Evolutionary conservation across 495 filamentous ascomycete genomes (phyloP).

Genomic region (Thermothielavioides terrestris): DNA sequence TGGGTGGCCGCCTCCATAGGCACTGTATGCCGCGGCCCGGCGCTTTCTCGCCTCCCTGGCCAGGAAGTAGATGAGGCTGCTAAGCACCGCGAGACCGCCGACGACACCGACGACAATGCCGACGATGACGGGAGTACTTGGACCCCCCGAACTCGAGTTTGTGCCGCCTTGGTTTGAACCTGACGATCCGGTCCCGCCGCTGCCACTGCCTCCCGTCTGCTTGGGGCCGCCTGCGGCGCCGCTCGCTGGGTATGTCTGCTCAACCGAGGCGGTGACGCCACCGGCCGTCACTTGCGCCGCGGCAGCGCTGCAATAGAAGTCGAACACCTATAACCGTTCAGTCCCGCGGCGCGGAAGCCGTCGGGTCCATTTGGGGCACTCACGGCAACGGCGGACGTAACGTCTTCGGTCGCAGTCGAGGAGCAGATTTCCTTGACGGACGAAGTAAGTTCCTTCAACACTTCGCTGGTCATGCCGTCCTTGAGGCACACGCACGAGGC

Average conservation of each 20-base stretch:
- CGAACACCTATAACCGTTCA: conserved; percentile 23
- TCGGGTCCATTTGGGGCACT: not conserved
- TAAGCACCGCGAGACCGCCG: conserved; percentile 26
- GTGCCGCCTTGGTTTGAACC: not conserved
- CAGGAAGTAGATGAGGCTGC: conserved; percentile 29
- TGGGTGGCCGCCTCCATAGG: not conserved
- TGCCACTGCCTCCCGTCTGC: conserved; percentile 11
- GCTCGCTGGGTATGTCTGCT: conserved; percentile 6
- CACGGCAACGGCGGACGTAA: conserved; percentile 33
- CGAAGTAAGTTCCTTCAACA: conserved; percentile 31
- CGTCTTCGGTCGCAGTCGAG: conserved; percentile 36
- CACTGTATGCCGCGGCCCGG: conserved; percentile 2
- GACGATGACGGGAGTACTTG: conserved; percentile 25
- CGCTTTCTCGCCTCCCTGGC: conserved; percentile 8
- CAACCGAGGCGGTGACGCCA: conserved; percentile 32
- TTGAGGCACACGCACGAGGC: conserved; percentile 45
- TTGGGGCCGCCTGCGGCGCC: conserved; percentile 2
- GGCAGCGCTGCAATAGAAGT: conserved; percentile 42
- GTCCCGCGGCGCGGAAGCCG: not conserved
- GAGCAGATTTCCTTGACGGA: conserved; percentile 34
- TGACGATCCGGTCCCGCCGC: not conserved
- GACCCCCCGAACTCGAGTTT: conserved; percentile 1
- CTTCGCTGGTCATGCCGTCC: conserved; percentile 29
- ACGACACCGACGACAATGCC: conserved; percentile 33
- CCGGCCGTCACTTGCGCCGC: conserved; percentile 27